Evolutionary conservation across 2,329 filamentous ascomycete species (phyloP).

Genomic region (Eutypa lata): DNA sequence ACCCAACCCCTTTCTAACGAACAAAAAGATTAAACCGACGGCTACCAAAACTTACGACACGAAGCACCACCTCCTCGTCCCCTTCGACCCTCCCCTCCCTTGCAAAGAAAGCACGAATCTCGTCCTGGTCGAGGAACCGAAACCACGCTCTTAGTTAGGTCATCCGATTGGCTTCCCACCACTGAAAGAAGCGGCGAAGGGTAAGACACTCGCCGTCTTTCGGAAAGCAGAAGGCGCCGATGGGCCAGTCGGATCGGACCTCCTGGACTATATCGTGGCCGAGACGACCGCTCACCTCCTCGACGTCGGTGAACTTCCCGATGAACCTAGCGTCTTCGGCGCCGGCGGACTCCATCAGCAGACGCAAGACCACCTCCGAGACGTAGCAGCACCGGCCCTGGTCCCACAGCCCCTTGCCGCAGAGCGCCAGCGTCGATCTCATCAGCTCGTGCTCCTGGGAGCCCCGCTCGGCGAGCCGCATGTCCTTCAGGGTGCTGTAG

Average conservation of each 20-base stretch:
- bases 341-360: constrained; percentile 15
- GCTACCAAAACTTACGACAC: too few species aligned
- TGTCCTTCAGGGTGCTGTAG: constrained; percentile 15
- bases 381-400: constrained; percentile 22
- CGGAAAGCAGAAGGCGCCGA: constrained; percentile 15
- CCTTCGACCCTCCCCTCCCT: too few species aligned
- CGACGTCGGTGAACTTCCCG: constrained; percentile 9
- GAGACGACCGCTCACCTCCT: constrained; percentile 9
- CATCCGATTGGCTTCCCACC: constrained; percentile 7
- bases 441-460: constrained; percentile 9
- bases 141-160: neutral
- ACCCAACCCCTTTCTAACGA: too few species aligned
- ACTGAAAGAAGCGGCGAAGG: constrained; percentile 15
- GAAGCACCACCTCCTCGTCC: too few species aligned
- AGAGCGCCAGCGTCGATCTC: constrained; percentile 21
- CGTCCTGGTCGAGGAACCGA: neutral
- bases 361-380: constrained; percentile 16
- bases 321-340: constrained; percentile 13
- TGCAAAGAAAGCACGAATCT: neutral
- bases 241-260: constrained; percentile 21
- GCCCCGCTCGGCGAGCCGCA: constrained; percentile 3
- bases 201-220: constrained; percentile 5
- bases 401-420: constrained; percentile 22
- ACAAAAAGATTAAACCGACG: too few species aligned
- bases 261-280: constrained; percentile 14